phyloP scores from a whole-genome alignment of 2,329 filamentous ascomycete genomes.

The Apiospora sp. region DNA sequence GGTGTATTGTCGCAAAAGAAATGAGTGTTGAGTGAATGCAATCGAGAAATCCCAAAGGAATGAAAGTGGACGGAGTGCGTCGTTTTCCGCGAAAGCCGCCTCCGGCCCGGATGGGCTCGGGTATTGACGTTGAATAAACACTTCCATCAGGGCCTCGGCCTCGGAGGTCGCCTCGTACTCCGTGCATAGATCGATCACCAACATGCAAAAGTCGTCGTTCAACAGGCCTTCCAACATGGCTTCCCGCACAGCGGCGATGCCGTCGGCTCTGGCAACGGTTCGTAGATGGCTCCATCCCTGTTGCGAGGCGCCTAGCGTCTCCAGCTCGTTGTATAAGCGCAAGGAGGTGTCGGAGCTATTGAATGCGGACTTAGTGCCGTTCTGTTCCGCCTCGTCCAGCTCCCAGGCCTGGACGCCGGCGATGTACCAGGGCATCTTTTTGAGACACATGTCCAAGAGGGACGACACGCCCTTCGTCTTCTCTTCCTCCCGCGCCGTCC shows the following conservation, averaged over 20 bases:
- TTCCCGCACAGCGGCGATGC: slow-evolving; percentile 50
- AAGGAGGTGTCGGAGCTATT: slow-evolving; percentile 50
- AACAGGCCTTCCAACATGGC: slow-evolving; percentile 53
- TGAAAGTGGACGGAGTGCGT: slow-evolving; percentile 41
- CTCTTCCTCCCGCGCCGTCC: slow-evolving; percentile 42
- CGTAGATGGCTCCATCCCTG: slow-evolving; percentile 56
- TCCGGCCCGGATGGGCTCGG: slow-evolving; percentile 44
- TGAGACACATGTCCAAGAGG: slow-evolving; percentile 58
- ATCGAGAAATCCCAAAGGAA: slow-evolving; percentile 46
- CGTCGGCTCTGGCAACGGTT: slow-evolving; percentile 55
- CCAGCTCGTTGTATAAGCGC: slow-evolving; percentile 58
- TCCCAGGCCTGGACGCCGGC: slow-evolving; percentile 53
- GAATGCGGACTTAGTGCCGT: slow-evolving; percentile 46
- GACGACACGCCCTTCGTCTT: slow-evolving; percentile 46
- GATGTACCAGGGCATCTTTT: slow-evolving; percentile 57
- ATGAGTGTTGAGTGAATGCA: slow-evolving; percentile 41
- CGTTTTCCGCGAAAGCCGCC: slow-evolving; percentile 39
- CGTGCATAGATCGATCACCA: slow-evolving; percentile 53
- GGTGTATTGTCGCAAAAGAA: slow-evolving; percentile 48
- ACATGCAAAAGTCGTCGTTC: slow-evolving; percentile 47
- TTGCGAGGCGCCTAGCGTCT: slow-evolving; percentile 49
- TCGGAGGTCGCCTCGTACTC: slow-evolving; percentile 47
- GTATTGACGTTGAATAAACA: slow-evolving; percentile 46
- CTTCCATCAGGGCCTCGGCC: slow-evolving; percentile 50
- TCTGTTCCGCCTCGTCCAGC: slow-evolving; percentile 46